Percentiles rank a stretch among this genome's conserved stretches.
Conservation (phyloP, 495 filamentous ascomycete genomes). For the Monascus purpureus region DNA sequence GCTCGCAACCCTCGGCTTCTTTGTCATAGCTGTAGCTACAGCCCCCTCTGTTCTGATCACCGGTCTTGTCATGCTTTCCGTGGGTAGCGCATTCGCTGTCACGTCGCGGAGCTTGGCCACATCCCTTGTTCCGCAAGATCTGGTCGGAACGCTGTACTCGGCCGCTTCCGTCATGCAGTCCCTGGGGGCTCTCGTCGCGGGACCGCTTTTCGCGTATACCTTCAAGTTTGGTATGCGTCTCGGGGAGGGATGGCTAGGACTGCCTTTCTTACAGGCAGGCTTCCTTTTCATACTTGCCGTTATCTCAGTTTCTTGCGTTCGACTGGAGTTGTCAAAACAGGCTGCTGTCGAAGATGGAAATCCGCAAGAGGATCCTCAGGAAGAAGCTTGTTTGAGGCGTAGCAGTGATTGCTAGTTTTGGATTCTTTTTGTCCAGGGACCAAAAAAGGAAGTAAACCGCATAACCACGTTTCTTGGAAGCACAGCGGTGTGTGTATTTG, state of each 20-base stretch:
- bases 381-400: too few species aligned
- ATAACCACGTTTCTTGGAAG: too few species aligned
- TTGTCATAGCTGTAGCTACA: slow-evolving; percentile 15
- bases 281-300: not conserved
- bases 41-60: slow-evolving; percentile 17
- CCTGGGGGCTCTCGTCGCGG: slow-evolving; percentile 16
- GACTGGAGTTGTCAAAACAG: not conserved
- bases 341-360: not conserved
- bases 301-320: not conserved
- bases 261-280: slow-evolving; percentile 15
- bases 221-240: slow-evolving; percentile 26
- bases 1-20: slow-evolving; percentile 15
- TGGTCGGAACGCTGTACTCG: slow-evolving; percentile 22
- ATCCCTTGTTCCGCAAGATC: slow-evolving; percentile 16
- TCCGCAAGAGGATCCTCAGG: slow-evolving; percentile 5
- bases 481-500: too few species aligned
- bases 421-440: too few species aligned
- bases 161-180: slow-evolving; percentile 18
- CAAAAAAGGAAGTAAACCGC: too few species aligned
- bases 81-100: slow-evolving; percentile 18
- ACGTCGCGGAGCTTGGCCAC: slow-evolving; percentile 22
- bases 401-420: too few species aligned
- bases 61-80: slow-evolving; percentile 19
- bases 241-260: slow-evolving; percentile 18
- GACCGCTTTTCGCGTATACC: slow-evolving; percentile 20